These are phyloP conservation scores for Tetrapisispora iriomotensis DNA, from an alignment of 805 yeast genomes.

Conservation along the genomic window DNA sequence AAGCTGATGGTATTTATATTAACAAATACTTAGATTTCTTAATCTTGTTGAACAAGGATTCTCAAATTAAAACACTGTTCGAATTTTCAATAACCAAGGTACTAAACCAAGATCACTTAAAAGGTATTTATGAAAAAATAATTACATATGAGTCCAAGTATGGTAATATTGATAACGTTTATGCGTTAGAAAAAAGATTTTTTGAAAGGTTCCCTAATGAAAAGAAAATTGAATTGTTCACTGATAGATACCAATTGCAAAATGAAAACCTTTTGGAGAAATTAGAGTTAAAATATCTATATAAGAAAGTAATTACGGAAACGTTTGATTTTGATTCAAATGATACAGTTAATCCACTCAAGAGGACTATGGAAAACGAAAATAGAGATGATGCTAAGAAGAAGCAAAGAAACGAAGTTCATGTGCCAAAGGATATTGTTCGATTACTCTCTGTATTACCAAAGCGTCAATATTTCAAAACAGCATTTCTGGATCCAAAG, in stretches of 20 bases:
- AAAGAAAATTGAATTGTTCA: conserved; percentile 27
- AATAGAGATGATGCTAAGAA: conserved; percentile 3
- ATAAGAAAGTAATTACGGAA: neutral
- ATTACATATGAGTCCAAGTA: conserved; percentile 58
- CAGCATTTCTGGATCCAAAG: conserved; percentile 24
- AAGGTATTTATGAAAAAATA: conserved; percentile 46
- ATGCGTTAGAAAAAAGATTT: conserved; percentile 57
- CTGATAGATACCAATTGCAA: conserved; percentile 31
- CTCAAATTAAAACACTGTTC: conserved; percentile 68
- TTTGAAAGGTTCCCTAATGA: conserved; percentile 56
- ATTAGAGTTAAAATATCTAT: conserved; percentile 29
- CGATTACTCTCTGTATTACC: conserved; percentile 24
- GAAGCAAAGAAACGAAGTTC: conserved; percentile 7
- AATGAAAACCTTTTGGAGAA: conserved; percentile 27
- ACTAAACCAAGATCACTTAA: conserved; percentile 28
- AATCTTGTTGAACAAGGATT: conserved; percentile 56
- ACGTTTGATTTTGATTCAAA: neutral
- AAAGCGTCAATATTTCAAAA: conserved; percentile 28
- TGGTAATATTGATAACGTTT: conserved; percentile 61
- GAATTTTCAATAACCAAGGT: conserved; percentile 60
- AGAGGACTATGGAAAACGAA: conserved; percentile 1
- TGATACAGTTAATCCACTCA: neutral
- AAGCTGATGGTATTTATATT: conserved; percentile 50
- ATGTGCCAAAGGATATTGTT: conserved; percentile 21
- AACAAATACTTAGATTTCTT: conserved; percentile 64